Evolutionary conservation across 1,284 basidiomycete genomes (phyloP).

Genomic region (Cryptococcus sp.): DNA sequence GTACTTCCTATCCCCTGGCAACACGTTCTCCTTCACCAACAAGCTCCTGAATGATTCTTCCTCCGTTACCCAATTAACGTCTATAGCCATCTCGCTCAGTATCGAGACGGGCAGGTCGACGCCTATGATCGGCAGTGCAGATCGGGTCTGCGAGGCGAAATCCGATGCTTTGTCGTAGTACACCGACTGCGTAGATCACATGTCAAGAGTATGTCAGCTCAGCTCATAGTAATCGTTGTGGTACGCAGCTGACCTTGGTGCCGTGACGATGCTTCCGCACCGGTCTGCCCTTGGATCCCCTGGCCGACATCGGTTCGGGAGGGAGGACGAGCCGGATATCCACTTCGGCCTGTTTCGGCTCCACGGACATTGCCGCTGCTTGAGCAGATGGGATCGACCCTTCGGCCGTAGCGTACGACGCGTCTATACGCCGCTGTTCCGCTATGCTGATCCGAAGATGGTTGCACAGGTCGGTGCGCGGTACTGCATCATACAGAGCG

Average conservation of each 20-base stretch:
- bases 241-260: constrained; percentile 38
- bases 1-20: constrained; percentile 36
- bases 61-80: constrained; percentile 44
- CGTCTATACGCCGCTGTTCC: constrained; percentile 53
- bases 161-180: constrained; percentile 51
- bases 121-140: constrained; percentile 44
- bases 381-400: constrained; percentile 33
- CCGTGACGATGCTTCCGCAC: constrained; percentile 46
- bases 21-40: constrained; percentile 20
- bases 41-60: constrained; percentile 47
- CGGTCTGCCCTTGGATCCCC: constrained; percentile 36
- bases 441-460: constrained; percentile 45
- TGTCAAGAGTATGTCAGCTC: neutral
- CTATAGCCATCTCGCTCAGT: constrained; percentile 40
- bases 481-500: constrained; percentile 30
- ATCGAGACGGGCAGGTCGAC: constrained; percentile 42
- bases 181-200: constrained; percentile 28
- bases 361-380: constrained; percentile 26
- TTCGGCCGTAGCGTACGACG: constrained; percentile 40
- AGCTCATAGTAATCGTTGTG: neutral
- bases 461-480: constrained; percentile 44
- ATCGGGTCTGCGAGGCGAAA: constrained; percentile 39
- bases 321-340: constrained; percentile 51
- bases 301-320: constrained; percentile 40
- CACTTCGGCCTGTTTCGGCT: constrained; percentile 26